These are phyloP conservation scores for Epichloe amarillans DNA, from an alignment of 2,329 filamentous ascomycete species.

Conservation along the genomic window DNA sequence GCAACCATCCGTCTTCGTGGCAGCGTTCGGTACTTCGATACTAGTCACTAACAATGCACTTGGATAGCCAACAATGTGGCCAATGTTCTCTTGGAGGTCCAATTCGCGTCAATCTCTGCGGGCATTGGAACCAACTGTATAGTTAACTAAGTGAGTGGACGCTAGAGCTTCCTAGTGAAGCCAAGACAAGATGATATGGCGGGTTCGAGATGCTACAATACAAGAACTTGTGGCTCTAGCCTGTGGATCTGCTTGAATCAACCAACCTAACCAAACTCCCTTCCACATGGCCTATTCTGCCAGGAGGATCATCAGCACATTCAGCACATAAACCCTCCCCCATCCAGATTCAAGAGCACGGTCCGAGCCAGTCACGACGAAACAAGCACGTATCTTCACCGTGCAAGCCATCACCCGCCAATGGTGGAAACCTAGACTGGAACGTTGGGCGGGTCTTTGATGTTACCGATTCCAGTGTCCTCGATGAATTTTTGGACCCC, in stretches of 20 bases:
- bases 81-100: too few species aligned
- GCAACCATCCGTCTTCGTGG: too few species aligned
- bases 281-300: not conserved
- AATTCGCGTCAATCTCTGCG: too few species aligned
- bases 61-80: too few species aligned
- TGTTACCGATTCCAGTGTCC: not conserved
- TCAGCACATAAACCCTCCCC: too few species aligned
- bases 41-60: too few species aligned
- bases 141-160: too few species aligned
- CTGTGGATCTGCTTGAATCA: not conserved
- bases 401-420: not conserved
- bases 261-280: not conserved
- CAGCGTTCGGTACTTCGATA: too few species aligned
- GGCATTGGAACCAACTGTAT: too few species aligned
- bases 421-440: not conserved
- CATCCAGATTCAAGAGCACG: too few species aligned
- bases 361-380: too few species aligned
- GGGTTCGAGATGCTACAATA: not conserved
- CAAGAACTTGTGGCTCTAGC: not conserved
- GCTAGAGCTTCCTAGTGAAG: not conserved
- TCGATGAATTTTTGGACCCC: not conserved
- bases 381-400: not conserved
- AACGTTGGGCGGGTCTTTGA: not conserved
- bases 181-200: not conserved
- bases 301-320: too few species aligned